phyloP scores from a whole-genome alignment of 805 yeast species.

The Yarrowia sp. region DNA sequence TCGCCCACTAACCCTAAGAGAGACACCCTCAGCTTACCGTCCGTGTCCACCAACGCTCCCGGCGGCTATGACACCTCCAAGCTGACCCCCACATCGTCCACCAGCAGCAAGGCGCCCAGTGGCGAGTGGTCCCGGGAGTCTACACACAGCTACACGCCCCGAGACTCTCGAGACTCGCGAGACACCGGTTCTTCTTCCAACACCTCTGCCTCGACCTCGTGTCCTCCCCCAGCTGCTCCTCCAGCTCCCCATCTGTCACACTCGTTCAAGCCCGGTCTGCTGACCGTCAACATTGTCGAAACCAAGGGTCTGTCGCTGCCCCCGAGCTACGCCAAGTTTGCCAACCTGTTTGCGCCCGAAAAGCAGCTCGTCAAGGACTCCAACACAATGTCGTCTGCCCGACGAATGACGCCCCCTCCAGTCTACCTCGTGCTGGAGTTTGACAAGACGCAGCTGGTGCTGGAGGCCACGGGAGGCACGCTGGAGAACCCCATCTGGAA shows the following conservation, averaged over 20 bases:
- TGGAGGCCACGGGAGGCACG: slow-evolving; percentile 86
- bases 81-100: slow-evolving; percentile 35
- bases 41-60: slow-evolving; percentile 12
- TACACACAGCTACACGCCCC: slow-evolving; percentile 32
- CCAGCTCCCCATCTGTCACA: slow-evolving; percentile 17
- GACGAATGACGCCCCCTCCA: slow-evolving; percentile 55
- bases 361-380: slow-evolving; percentile 29
- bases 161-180: slow-evolving; percentile 22
- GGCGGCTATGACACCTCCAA: slow-evolving; percentile 1
- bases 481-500: slow-evolving; percentile 82
- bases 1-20: slow-evolving; percentile 26
- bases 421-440: slow-evolving; percentile 89
- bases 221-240: slow-evolving; percentile 4
- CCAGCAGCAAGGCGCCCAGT: slow-evolving; percentile 23
- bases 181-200: neutral
- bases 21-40: slow-evolving; percentile 25
- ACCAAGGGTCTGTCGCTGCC: slow-evolving; percentile 76
- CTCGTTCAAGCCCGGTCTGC: slow-evolving; percentile 65
- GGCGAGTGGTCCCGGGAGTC: slow-evolving; percentile 33
- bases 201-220: neutral
- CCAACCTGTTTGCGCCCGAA: slow-evolving; percentile 17
- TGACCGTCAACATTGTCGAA: slow-evolving; percentile 77
- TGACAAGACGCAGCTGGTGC: slow-evolving; percentile 89
- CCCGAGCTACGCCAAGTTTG: slow-evolving; percentile 48
- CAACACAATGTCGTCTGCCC: slow-evolving; percentile 23